Base-by-base conservation (phyloP, 2,329 filamentous ascomycete genomes). In the Pseudocercospora musae region DNA sequence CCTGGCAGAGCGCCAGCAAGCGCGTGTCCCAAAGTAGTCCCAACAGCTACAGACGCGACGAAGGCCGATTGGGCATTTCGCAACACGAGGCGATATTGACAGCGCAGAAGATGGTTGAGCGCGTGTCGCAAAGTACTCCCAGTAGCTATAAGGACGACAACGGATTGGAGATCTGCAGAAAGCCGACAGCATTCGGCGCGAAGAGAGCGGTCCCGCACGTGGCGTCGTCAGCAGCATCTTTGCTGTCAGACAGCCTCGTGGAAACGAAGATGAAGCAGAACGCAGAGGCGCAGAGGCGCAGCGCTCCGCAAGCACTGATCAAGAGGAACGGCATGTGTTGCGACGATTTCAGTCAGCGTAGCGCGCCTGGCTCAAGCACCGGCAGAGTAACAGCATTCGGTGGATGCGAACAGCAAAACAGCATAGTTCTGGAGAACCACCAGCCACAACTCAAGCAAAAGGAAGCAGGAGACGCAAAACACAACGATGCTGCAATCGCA, bases 401-500 rank as follows among this genome's bases (percentile, higher is more conserved):
- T 40, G 37, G 37, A 40, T 15, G 37, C 37, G 37, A 40, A 40
- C 37, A 40, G 37, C 37, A 8, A 40, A n/a, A 4, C 15, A 40
- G 37, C 37, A 8, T 9, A 40, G 5, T 40, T 40, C 15, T 3
- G 37, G 9, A 18, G 15, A 40, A 40, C n/a, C 15, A 8, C 5
- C 37, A 40, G 15, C n/a, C 37, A 40, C 37, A 33, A 27, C 18
- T n/a, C 29, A 49, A 46, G 23, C 25, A 23, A 55, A 40, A 33
- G 20, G 11, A 25, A 27, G 6, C 27, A 53, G 15, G 15, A 58
- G 54, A 62, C 13, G 58, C 59, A n/a, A 57, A 65, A 18, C 54
- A 61, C 46, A 42, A 53, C 21, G 55, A 58, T 31, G 29, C 33
- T 40, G 68, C 68, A 11, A 66, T 68, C 27, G 63, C 59, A 6